These are phyloP conservation scores for Chiua virens DNA, from an alignment of 768 basidiomycete genomes.

Conservation along the genomic window DNA sequence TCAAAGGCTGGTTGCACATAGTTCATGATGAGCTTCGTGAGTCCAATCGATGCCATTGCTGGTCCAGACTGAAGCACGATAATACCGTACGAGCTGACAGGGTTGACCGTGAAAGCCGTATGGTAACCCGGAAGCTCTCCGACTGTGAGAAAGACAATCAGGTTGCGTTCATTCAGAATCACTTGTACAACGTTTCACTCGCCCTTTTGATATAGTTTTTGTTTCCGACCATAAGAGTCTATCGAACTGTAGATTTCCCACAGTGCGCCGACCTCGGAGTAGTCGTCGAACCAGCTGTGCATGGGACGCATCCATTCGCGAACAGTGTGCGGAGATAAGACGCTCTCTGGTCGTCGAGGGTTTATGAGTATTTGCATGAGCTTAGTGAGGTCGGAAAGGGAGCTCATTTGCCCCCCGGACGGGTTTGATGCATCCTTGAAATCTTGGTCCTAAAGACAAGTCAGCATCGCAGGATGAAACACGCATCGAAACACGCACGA, in stretches of 20 bases:
- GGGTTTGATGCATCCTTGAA: conserved; percentile 42
- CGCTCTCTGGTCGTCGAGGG: conserved; percentile 34
- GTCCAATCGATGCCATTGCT: conserved; percentile 29
- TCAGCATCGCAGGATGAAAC: neutral
- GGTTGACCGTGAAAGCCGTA: conserved; percentile 39
- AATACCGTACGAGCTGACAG: conserved; percentile 41
- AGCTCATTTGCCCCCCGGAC: conserved; percentile 51
- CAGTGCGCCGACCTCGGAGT: conserved; percentile 40
- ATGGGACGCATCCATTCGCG: conserved; percentile 44
- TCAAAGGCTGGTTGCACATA: conserved; percentile 38
- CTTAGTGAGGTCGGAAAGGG: conserved; percentile 44
- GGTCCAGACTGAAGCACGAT: conserved; percentile 42
- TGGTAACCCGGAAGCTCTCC: conserved; percentile 43
- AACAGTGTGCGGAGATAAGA: conserved; percentile 35
- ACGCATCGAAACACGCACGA: conserved; percentile 26
- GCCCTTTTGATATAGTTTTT: conserved; percentile 29
- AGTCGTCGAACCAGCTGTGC: conserved; percentile 38
- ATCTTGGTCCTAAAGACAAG: conserved; percentile 34
- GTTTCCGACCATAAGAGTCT: conserved; percentile 32
- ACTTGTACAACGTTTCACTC: neutral
- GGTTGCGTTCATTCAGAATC: neutral
- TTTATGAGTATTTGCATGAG: conserved; percentile 48
- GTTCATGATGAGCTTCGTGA: conserved; percentile 34
- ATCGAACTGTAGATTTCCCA: conserved; percentile 42
- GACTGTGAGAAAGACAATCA: conserved; percentile 25